Evolutionary conservation across 805 yeast genomes (phyloP).

Genomic region (Komagataella phaffii): DNA sequence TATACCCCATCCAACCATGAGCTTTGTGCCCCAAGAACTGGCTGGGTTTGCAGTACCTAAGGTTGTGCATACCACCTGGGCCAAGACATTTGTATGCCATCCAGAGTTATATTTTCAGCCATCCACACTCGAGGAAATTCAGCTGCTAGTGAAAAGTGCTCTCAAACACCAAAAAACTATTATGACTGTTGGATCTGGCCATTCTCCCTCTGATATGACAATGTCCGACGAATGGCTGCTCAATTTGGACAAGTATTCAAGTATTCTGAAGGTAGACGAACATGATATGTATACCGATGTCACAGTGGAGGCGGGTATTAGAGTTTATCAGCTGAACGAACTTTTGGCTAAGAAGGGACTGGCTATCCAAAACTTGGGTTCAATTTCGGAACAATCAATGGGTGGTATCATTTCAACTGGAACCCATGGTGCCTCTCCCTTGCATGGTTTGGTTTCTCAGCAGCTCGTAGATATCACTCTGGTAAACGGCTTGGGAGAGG

Average conservation of each 20-base stretch:
- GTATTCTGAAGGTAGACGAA: constrained; percentile 30
- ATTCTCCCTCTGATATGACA: constrained; percentile 86
- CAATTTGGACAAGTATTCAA: constrained; percentile 64
- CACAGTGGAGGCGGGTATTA: constrained; percentile 88
- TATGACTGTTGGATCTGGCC: constrained; percentile 86
- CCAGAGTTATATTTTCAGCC: constrained; percentile 83
- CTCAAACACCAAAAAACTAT: constrained; percentile 44
- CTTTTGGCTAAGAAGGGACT: constrained; percentile 47
- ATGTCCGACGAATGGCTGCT: constrained; percentile 83
- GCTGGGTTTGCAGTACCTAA: constrained; percentile 22
- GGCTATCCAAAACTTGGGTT: constrained; percentile 85
- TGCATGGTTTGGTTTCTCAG: constrained; percentile 81
- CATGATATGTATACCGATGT: constrained; percentile 67
- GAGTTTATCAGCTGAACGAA: constrained; percentile 64
- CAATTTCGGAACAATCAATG: constrained; percentile 83
- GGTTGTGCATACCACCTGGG: constrained; percentile 65
- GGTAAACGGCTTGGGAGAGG: constrained; percentile 64
- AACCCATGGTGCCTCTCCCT: constrained; percentile 91
- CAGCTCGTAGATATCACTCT: constrained; percentile 72
- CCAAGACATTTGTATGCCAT: constrained; percentile 67
- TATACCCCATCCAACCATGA: constrained; percentile 1
- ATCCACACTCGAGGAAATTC: constrained; percentile 48
- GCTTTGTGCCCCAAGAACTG: constrained; percentile 12
- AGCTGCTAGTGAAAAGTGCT: constrained; percentile 55
- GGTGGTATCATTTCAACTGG: constrained; percentile 97